Conservation (phyloP, 1,284 basidiomycete species). For the Rhodotorula sp. region DNA sequence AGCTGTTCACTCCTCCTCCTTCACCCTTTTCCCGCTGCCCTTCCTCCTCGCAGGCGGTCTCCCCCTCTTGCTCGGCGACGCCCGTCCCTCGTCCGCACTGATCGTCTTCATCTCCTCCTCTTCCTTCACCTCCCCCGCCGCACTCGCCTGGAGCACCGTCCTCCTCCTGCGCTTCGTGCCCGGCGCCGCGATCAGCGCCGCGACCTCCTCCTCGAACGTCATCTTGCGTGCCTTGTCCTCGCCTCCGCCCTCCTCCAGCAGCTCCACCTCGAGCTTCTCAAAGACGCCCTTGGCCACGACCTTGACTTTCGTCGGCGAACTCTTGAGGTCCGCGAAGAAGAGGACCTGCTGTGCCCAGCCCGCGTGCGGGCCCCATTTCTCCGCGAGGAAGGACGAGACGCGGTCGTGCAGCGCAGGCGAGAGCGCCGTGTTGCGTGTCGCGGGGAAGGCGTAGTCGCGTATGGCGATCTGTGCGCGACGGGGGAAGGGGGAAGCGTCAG, state of each 20-base stretch:
- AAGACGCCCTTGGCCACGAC: conserved; percentile 5
- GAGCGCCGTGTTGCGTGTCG: conserved; percentile 62
- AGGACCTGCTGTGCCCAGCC: conserved; percentile 90
- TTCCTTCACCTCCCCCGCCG: not conserved
- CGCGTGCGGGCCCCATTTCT: conserved; percentile 72
- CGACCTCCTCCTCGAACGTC: conserved; percentile 35
- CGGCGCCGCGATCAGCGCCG: conserved; percentile 24
- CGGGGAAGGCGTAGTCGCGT: conserved; percentile 73
- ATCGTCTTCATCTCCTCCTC: not conserved
- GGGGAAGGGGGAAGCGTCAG: not conserved
- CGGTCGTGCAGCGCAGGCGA: conserved; percentile 76
- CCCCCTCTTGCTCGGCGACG: not conserved
- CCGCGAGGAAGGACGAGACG: conserved; percentile 65
- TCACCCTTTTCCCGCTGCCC: not conserved
- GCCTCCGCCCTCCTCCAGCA: not conserved
- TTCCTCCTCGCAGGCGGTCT: not conserved
- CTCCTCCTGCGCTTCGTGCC: conserved; percentile 3
- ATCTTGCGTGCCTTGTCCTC: conserved; percentile 7
- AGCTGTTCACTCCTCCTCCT: not conserved
- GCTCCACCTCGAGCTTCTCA: conserved; percentile 13
- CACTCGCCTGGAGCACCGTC: conserved; percentile 5
- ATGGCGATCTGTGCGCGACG: conserved; percentile 67
- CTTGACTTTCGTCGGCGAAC: not conserved
- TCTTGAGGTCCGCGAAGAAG: conserved; percentile 60
- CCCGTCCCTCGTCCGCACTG: not conserved